Evolutionary conservation across 169 alveolate species (phyloP).

Genomic region (Plasmodium blacklocki): DNA sequence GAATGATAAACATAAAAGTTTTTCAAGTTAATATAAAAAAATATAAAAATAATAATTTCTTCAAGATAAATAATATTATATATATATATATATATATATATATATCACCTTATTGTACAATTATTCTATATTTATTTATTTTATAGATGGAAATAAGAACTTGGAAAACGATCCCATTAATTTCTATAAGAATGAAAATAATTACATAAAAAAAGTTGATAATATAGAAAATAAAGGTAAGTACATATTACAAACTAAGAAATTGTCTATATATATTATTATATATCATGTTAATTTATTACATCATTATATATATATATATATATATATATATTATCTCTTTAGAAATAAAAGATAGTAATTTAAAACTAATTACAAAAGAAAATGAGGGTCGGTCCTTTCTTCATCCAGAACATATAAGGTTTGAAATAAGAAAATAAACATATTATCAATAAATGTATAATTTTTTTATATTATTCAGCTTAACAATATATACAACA

Average conservation of each 20-base stretch:
- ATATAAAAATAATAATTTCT: too few species aligned
- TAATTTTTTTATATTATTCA: background rate
- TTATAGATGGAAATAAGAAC: background rate
- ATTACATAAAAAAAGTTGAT: constrained; percentile 46
- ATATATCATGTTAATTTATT: background rate
- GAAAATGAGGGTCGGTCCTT: background rate
- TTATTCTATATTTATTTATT: background rate
- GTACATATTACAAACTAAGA: too few species aligned
- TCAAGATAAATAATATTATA: background rate
- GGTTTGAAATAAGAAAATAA: constrained; percentile 9
- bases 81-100: constrained; percentile 14
- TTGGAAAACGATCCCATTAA: constrained; percentile 11
- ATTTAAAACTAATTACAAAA: constrained; percentile 18
- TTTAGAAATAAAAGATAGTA: constrained; percentile 23
- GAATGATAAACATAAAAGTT: too few species aligned
- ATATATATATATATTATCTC: background rate
- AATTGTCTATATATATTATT: background rate
- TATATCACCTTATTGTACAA: background rate
- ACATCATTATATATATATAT: constrained; percentile 6
- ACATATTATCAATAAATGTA: background rate
- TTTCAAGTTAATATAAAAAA: too few species aligned
- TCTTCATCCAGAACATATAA: constrained; percentile 45
- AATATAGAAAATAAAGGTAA: constrained; percentile 61
- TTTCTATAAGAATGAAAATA: constrained; percentile 9
- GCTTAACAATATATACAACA: background rate